phyloP scores from a whole-genome alignment of 192 early-diverging fungal species.

The Coemansia sp. region DNA sequence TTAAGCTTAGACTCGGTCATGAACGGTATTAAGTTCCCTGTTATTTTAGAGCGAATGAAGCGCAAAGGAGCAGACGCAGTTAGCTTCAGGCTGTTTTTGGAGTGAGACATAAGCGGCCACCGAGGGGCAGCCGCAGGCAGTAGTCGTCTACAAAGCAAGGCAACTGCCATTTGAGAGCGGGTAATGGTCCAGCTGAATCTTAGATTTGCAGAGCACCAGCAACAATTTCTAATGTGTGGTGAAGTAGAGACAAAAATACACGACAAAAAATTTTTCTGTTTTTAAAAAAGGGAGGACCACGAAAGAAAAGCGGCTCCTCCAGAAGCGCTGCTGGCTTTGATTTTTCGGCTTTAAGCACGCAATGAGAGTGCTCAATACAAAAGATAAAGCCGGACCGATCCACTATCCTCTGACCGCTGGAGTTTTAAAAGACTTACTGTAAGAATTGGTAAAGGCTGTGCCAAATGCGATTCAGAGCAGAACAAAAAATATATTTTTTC shows the following conservation, averaged over 20 bases:
- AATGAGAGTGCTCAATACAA: too few relatives aligned
- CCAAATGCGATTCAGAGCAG: conserved; percentile 1
- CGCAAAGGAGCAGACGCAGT: neutral
- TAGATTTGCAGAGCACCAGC: neutral
- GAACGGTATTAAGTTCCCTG: conserved; percentile 20
- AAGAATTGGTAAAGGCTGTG: neutral
- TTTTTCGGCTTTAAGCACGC: too few relatives aligned
- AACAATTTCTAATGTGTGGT: neutral
- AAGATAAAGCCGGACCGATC: neutral
- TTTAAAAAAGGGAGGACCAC: too few relatives aligned
- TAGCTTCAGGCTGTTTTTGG: neutral
- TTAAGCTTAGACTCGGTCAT: conserved; percentile 40
- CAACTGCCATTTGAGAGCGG: conserved; percentile 8
- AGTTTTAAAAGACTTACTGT: conserved; percentile 11
- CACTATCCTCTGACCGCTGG: too few relatives aligned
- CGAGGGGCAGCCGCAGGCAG: neutral
- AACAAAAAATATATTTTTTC: too few relatives aligned
- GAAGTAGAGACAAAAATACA: neutral
- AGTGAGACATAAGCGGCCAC: neutral
- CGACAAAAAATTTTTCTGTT: neutral
- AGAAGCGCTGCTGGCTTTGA: neutral
- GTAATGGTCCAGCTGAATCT: neutral
- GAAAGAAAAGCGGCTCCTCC: neutral
- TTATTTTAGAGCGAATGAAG: conserved; percentile 16
- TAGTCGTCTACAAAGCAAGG: neutral